Percentiles rank a stretch among this genome's conserved stretches.
Conservation (phyloP, 768 basidiomycete species). For the Lyophyllum atratum region DNA sequence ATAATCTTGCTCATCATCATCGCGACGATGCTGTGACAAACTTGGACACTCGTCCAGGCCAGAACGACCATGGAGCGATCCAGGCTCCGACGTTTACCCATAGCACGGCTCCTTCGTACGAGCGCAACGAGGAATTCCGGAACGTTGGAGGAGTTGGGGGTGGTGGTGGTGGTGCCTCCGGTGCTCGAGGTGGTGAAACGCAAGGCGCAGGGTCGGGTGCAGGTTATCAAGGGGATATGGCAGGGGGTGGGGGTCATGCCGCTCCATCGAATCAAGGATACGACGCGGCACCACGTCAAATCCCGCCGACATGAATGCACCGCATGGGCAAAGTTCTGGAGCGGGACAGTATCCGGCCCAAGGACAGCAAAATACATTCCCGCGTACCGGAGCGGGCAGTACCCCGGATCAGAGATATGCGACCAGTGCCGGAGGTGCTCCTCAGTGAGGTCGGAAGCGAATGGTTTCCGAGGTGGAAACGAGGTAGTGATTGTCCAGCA, state of each 20-base stretch:
- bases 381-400: neutral
- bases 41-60: neutral
- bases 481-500: no score
- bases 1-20: neutral
- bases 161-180: neutral
- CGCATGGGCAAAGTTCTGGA: neutral
- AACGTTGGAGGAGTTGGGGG: neutral
- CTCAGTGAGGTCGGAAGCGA: no score
- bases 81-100: neutral
- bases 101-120: neutral
- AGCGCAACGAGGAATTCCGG: neutral
- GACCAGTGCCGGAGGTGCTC: no score
- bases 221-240: neutral
- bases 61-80: neutral
- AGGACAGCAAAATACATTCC: neutral
- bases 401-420: no score
- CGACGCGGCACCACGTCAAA: neutral
- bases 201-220: no score
- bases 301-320: neutral
- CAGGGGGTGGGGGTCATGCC: neutral
- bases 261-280: neutral
- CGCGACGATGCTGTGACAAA: neutral
- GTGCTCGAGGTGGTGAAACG: neutral
- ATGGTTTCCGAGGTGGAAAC: no score
- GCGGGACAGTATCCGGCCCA: neutral